Percentiles rank a stretch among this genome's conserved stretches.
Evolutionary conservation across 2,329 filamentous ascomycete species (phyloP).

Genomic region (Blumeriella jaapii): DNA sequence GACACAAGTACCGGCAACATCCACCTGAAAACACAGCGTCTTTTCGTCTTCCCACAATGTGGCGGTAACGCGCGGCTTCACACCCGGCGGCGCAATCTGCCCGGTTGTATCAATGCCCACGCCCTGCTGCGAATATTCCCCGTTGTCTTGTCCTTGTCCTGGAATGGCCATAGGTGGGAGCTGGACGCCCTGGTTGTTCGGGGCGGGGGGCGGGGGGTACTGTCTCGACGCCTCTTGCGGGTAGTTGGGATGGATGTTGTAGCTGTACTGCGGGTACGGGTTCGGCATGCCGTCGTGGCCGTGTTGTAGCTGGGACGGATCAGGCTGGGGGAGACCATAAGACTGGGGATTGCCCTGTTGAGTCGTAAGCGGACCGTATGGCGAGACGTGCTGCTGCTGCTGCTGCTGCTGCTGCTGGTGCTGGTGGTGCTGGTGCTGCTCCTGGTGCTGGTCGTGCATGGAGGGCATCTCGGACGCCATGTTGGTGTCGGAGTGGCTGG

Average conservation of each 20-base stretch:
- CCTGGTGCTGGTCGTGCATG: not conserved
- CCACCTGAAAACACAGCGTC: too few relatives aligned
- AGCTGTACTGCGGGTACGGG: constrained; percentile 18
- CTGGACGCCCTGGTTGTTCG: constrained; percentile 5
- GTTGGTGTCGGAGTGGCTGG: constrained; percentile 3
- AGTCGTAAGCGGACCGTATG: constrained; percentile 8
- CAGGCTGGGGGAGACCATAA: constrained; percentile 4
- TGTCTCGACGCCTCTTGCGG: constrained; percentile 12
- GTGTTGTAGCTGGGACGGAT: constrained; percentile 1
- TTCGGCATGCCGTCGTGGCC: constrained; percentile 12
- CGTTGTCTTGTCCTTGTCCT: constrained; percentile 1
- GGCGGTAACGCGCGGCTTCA: too few relatives aligned
- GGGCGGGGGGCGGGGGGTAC: constrained; percentile 10
- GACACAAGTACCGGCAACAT: too few relatives aligned
- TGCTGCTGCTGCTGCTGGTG: not conserved
- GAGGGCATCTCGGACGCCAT: constrained; percentile 4
- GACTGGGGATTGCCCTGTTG: constrained; percentile 7
- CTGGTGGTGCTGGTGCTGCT: not conserved
- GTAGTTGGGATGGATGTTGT: constrained; percentile 19
- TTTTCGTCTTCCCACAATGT: too few relatives aligned
- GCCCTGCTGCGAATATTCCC: constrained; percentile 9
- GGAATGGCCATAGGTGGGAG: constrained; percentile 17
- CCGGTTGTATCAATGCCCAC: constrained; percentile 58
- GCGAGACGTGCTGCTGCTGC: constrained; percentile 12
- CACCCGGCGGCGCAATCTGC: constrained; percentile 82